Base-by-base conservation (phyloP, 768 basidiomycete species). In the Phlebiopsis gigantea region DNA sequence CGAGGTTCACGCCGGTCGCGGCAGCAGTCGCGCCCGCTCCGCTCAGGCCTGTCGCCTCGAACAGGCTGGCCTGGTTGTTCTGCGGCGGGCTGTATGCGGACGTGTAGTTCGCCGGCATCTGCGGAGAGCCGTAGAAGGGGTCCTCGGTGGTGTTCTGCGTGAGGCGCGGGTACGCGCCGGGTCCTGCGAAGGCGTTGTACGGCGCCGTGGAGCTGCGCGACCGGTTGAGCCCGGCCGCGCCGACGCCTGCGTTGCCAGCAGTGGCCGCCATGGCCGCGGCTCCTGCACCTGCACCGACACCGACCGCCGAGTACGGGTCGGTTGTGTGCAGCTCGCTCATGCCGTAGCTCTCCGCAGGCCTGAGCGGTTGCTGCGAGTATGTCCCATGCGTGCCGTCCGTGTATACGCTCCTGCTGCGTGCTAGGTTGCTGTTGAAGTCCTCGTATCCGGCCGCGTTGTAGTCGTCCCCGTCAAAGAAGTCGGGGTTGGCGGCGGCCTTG, bases 351-450 rank as follows among this genome's bases (percentile, higher is more conserved):
- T 81, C 82, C 15, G 59, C 69, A 46, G 66, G 66, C 45, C 59
- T 60, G 61, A 70, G 54, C 21, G 71, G 69, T 25, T 63, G 65
- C 60, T 84, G 78, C 3, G 66, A 71, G 60, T 71, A 83, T 3
- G 83, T 82, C n/a, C 83, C 85, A 57, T 87, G 82, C 12, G 82
- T 81, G 25, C 79, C 80, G 14, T 68, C 73, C 19, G 62, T 67
- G 46, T 65, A 68, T 25, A 62, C 60, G 25, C 63, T 61, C 12
- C 69, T 67, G 4, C 64, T 62, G 41, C 66, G 65, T 39, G 12
- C 34, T 10, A 39, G 34, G 34, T 17, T 39, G 34, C 34, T 17
- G 34, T 9, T 39, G 8, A 4, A 39, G 8, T 2, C 34, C 12
- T 39, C 34, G 34, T 39, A 39, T 17, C 12, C 34, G 17, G 34